Conservation (phyloP, 139 green algal species). For the Tetratostichococcus sp. region DNA sequence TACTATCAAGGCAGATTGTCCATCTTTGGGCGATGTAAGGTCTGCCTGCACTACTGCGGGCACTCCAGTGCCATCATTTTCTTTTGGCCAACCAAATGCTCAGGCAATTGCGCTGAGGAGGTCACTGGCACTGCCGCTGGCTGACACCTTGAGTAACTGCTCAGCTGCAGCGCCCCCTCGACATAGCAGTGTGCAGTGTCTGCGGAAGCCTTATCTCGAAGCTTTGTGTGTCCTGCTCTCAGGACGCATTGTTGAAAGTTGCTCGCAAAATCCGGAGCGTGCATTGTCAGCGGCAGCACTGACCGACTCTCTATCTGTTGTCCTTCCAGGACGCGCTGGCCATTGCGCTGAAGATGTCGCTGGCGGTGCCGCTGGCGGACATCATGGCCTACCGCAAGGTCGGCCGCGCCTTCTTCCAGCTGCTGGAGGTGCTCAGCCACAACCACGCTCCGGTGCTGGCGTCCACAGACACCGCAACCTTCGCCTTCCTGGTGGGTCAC, state of each 20-base stretch:
- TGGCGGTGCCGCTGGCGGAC: slow-evolving; percentile 53
- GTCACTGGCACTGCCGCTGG: slow-evolving; percentile 58
- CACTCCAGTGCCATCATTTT: too few species aligned
- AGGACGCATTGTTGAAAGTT: too few species aligned
- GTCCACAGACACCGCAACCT: slow-evolving; percentile 70
- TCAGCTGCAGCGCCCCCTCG: too few species aligned
- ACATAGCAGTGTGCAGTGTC: too few species aligned
- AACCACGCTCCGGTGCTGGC: slow-evolving; percentile 48
- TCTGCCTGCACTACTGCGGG: too few species aligned
- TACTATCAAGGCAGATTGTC: too few species aligned
- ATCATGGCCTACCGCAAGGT: slow-evolving; percentile 83
- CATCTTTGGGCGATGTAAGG: too few species aligned
- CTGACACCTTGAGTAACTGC: slow-evolving; percentile 67
- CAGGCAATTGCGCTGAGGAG: slow-evolving; percentile 84
- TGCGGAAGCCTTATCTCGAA: too few species aligned
- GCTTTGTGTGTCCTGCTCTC: too few species aligned
- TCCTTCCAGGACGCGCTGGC: slow-evolving; percentile 81
- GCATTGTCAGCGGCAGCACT: not conserved
- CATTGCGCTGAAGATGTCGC: slow-evolving; percentile 79
- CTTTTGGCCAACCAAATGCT: slow-evolving; percentile 61
- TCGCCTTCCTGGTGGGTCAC: slow-evolving; percentile 71
- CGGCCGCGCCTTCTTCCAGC: slow-evolving; percentile 76
- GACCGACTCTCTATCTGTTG: not conserved
- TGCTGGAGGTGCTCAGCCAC: slow-evolving; percentile 85
- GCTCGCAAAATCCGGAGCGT: too few species aligned